Evolutionary conservation across 371 early-diverging fungal species (phyloP).

Genomic region (Dinochytrium kinnereticum): DNA sequence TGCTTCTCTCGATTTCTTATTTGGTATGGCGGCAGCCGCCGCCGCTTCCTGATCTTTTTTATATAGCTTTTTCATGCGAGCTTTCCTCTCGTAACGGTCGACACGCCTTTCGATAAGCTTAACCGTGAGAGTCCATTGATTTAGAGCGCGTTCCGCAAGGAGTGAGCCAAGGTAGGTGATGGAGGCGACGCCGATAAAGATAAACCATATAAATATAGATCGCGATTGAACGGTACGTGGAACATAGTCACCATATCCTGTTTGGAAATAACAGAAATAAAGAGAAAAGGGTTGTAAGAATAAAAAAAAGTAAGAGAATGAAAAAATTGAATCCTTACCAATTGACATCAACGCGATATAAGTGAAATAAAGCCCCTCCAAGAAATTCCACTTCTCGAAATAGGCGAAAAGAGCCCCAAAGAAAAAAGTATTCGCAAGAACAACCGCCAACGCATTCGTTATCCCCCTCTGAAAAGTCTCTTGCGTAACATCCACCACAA

Average conservation of each 20-base stretch:
- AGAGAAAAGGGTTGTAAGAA: slow-evolving; percentile 8
- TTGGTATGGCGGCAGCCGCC: slow-evolving; percentile 3
- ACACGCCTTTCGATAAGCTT: slow-evolving; percentile 49
- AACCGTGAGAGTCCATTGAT: slow-evolving; percentile 50
- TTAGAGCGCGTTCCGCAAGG: slow-evolving; percentile 48
- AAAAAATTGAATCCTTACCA: too few relatives aligned
- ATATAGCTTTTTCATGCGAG: slow-evolving; percentile 46
- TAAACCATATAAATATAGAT: slow-evolving; percentile 56
- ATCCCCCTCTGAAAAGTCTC: slow-evolving; percentile 44
- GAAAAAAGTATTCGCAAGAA: slow-evolving; percentile 44
- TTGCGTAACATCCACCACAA: slow-evolving; percentile 46
- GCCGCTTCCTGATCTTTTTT: slow-evolving; percentile 11
- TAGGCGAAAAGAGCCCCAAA: slow-evolving; percentile 48
- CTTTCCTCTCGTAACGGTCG: slow-evolving; percentile 57
- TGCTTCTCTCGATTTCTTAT: neutral
- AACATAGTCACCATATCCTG: slow-evolving; percentile 54
- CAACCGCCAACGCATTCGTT: slow-evolving; percentile 30
- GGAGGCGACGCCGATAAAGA: slow-evolving; percentile 47
- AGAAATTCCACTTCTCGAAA: slow-evolving; percentile 50
- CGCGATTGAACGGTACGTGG: slow-evolving; percentile 37
- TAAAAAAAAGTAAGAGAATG: too few relatives aligned
- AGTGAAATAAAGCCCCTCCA: slow-evolving; percentile 55
- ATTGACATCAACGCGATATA: slow-evolving; percentile 50
- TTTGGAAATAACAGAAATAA: neutral
- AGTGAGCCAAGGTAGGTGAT: slow-evolving; percentile 53